These are phyloP conservation scores for Trypanosoma melophagium DNA, from an alignment of 208 protist genomes.

Conservation along the genomic window DNA sequence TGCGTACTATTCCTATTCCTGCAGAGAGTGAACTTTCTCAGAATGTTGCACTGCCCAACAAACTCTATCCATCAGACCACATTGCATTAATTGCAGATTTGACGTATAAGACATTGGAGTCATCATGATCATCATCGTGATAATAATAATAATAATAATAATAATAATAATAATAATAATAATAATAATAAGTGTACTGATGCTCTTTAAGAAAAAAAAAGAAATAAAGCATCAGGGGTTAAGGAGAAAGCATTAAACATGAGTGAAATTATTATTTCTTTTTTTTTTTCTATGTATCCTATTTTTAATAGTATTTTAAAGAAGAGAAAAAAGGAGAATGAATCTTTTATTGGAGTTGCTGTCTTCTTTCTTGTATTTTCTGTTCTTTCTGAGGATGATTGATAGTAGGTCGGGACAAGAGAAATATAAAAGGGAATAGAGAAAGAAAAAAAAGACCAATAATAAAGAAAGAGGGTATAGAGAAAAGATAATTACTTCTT, in stretches of 20 bases:
- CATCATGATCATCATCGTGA: too few species aligned
- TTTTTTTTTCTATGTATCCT: too few species aligned
- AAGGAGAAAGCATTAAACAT: too few species aligned
- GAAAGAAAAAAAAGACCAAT: too few species aligned
- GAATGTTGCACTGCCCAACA: conserved; percentile 84
- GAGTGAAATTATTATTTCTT: background rate
- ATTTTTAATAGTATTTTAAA: background rate
- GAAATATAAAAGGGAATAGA: too few species aligned
- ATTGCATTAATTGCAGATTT: conserved; percentile 87
- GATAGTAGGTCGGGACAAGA: too few species aligned
- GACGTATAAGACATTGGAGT: background rate
- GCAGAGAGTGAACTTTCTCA: conserved; percentile 63
- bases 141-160: too few species aligned
- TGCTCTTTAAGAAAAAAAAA: too few species aligned
- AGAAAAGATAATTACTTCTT: background rate
- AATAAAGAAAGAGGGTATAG: background rate
- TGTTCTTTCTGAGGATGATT: background rate
- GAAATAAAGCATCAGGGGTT: background rate
- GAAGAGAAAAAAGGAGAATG: background rate
- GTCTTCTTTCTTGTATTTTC: conserved; percentile 8
- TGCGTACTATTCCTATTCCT: conserved; percentile 76
- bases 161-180: too few species aligned
- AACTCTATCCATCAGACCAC: conserved; percentile 89
- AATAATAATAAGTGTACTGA: too few species aligned
- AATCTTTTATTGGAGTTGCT: background rate